These are phyloP conservation scores for Cyberlindnera suaveolens DNA, from an alignment of 805 yeast species.

Conservation along the genomic window DNA sequence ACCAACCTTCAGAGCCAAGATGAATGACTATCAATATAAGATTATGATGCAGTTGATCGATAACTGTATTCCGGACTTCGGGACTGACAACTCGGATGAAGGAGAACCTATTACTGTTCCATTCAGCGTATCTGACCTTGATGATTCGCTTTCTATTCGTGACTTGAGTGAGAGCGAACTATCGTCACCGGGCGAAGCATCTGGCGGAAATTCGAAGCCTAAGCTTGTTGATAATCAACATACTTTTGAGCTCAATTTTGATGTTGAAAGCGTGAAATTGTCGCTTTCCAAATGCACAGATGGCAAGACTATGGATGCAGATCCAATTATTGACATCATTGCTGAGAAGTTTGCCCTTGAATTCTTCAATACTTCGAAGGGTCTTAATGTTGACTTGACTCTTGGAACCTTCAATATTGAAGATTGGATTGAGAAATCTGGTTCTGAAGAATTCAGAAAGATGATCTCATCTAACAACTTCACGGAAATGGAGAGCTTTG, in stretches of 20 bases:
- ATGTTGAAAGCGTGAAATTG: constrained; percentile 56
- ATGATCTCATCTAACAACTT: constrained; percentile 60
- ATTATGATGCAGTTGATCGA: constrained; percentile 75
- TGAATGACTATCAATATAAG: constrained; percentile 89
- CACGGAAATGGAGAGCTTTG: constrained; percentile 30
- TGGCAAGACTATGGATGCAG: constrained; percentile 52
- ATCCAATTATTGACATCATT: constrained; percentile 63
- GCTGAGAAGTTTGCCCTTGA: constrained; percentile 58
- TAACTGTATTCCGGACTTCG: constrained; percentile 51
- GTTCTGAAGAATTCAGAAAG: constrained; percentile 57
- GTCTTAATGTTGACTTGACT: constrained; percentile 58
- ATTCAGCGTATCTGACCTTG: constrained; percentile 7
- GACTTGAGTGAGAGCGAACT: constrained; percentile 5
- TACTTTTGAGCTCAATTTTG: constrained; percentile 64
- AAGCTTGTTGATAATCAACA: constrained; percentile 38
- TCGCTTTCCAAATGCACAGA: constrained; percentile 64
- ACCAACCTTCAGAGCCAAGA: constrained; percentile 61
- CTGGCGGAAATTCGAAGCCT: background rate
- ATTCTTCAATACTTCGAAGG: constrained; percentile 53
- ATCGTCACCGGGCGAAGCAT: background rate
- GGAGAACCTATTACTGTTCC: constrained; percentile 28
- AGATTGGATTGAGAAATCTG: constrained; percentile 64
- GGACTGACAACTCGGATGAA: constrained; percentile 26
- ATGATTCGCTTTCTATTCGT: constrained; percentile 9
- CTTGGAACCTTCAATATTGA: constrained; percentile 64